Evolutionary conservation across 164 flowering plant genomes (phyloP), one percentile per base, ranked within the genome.

Genomic region (Nymphaea thermarum): DNA sequence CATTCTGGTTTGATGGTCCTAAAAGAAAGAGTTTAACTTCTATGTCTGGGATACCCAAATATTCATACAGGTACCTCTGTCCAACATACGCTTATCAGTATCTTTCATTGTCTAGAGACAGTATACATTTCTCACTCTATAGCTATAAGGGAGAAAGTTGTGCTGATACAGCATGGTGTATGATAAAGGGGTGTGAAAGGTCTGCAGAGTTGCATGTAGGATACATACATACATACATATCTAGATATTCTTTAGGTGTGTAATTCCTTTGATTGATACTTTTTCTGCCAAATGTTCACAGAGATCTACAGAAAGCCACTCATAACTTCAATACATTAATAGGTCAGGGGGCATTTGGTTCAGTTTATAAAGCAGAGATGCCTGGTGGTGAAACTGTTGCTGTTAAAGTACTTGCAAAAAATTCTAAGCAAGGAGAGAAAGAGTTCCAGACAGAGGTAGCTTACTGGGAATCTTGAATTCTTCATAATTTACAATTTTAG

Each of bases 301-400:
- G 99, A 80, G 99, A 95, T 71, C 78, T 95, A 72, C 99, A 95
- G 67, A 95, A 87, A 74, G 99, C 94, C 70, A 95, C 99, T 8
- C 75, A 65, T 69, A 95, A 92, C 75, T 95, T 95, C 72, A 95
- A 98, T 44, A 86, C 96, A 62, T 62, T 82, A 63, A 87, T 95
- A 66, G 98, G 99, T 7, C 88, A 88, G 76, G 99, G 99, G 63
- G 94, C 99, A 71, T 95, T 88, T 86, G 99, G 99, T 76, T 85
- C 90, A 64, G 99, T 95, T 62, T 95, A 88, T 75, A 95, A 81
- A 84, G 99, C 99, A 74, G 86, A 87, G 67, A 86, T 95, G 96
- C 77, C 82, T 66, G 84, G 92, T 64, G 99, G 96, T 71, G 99
- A 90, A 79, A 83, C 82, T 16, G 94, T 95, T 69, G 99, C 99